A percentile compares a stretch with the other conserved stretches of the same genome.
These are phyloP conservation scores for Rutidosis leptorrhynchoides DNA, from an alignment of 129 eudicot genomes.

Conservation along the genomic window DNA sequence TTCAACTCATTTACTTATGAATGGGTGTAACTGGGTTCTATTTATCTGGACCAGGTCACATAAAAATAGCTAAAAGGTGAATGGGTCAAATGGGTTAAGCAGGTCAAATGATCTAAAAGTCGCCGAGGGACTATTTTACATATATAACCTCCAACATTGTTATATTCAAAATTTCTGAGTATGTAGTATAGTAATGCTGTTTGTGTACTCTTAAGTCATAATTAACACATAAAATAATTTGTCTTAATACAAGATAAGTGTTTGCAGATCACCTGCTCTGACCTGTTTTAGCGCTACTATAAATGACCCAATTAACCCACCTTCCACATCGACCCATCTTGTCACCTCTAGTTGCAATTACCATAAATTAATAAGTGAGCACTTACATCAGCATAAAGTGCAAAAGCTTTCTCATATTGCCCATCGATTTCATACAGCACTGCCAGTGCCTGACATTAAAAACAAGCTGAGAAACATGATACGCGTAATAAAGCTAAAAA, in stretches of 20 bases:
- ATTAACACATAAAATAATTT: background rate
- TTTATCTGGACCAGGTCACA: background rate
- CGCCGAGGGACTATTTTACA: background rate
- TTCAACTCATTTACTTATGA: background rate
- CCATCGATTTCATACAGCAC: slow-evolving; percentile 84
- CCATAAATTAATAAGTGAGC: slow-evolving; percentile 6
- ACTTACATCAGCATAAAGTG: slow-evolving; percentile 96
- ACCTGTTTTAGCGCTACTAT: background rate
- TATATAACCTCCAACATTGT: background rate
- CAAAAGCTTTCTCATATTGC: slow-evolving; percentile 89
- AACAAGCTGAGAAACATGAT: slow-evolving; percentile 13
- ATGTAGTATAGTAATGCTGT: background rate
- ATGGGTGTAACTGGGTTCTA: background rate
- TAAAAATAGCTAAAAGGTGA: background rate
- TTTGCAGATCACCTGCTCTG: background rate
- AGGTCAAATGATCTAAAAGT: background rate
- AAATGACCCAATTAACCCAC: background rate
- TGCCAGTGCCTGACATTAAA: slow-evolving; percentile 77
- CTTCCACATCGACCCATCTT: background rate
- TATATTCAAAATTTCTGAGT: background rate
- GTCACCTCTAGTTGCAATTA: background rate
- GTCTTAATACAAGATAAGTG: background rate
- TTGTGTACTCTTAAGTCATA: background rate
- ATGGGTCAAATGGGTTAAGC: background rate
- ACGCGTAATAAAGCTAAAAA: slow-evolving; percentile 25